phyloP scores from a whole-genome alignment of 169 alveolate genomes.

The Babesia divergens region DNA sequence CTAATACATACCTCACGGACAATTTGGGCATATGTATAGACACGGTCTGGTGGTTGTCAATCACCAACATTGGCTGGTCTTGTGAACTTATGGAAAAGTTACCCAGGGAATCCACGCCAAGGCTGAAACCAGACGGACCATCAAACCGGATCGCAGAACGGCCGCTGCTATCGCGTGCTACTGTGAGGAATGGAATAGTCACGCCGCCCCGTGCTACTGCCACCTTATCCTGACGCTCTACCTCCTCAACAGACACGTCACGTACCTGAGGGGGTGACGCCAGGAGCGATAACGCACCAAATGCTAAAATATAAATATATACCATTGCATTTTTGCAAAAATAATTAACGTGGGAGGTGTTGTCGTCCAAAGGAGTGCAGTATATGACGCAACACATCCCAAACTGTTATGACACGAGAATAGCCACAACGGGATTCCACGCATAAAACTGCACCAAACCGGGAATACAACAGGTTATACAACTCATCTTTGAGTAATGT shows the following conservation, averaged over 20 bases:
- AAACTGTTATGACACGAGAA: conserved; percentile 27
- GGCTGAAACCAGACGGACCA: conserved; percentile 33
- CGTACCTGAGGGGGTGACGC: conserved; percentile 13
- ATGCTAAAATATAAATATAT: neutral
- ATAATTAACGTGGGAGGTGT: neutral
- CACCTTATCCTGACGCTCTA: conserved; percentile 1
- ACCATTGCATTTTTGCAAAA: conserved; percentile 5
- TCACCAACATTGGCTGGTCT: conserved; percentile 55
- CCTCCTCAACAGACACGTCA: conserved; percentile 15
- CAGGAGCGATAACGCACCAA: neutral
- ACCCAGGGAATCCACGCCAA: conserved; percentile 66
- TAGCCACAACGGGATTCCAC: conserved; percentile 2
- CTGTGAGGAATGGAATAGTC: conserved; percentile 48
- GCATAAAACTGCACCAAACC: neutral
- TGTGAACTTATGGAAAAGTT: conserved; percentile 51
- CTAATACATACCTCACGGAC: conserved; percentile 34
- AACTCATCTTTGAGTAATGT: neutral
- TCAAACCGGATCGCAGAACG: conserved; percentile 33
- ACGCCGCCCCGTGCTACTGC: conserved; percentile 60
- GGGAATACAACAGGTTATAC: neutral
- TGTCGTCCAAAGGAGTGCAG: conserved; percentile 3
- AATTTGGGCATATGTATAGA: conserved; percentile 57
- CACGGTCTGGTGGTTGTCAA: conserved; percentile 49
- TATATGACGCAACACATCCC: conserved; percentile 49
- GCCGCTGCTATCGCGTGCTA: conserved; percentile 33